These are phyloP conservation scores for Hypomyces rosellus DNA, from an alignment of 2,329 filamentous ascomycete species.

Conservation along the genomic window DNA sequence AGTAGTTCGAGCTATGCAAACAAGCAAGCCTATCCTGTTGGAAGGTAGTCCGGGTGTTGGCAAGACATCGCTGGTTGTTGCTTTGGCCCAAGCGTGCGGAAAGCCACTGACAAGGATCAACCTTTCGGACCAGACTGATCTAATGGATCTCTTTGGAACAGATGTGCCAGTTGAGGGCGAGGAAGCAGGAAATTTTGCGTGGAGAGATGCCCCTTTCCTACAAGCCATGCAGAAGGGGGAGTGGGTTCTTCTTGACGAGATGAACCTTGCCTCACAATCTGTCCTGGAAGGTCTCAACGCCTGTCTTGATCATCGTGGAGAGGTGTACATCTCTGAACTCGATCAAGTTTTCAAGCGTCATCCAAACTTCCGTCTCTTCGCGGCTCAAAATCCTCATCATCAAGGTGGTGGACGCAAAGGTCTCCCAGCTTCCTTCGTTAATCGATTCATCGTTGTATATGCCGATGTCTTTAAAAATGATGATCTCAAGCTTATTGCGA, in stretches of 20 bases:
- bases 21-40: slow-evolving; percentile 84
- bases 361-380: slow-evolving; percentile 86
- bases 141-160: slow-evolving; percentile 96
- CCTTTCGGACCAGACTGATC: slow-evolving; percentile 91
- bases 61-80: slow-evolving; percentile 88
- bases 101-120: slow-evolving; percentile 89
- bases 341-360: slow-evolving; percentile 91
- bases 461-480: slow-evolving; percentile 79
- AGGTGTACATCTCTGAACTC: slow-evolving; percentile 91
- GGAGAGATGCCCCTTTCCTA: slow-evolving; percentile 92
- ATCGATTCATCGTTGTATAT: slow-evolving; percentile 96
- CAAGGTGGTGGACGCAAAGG: slow-evolving; percentile 95
- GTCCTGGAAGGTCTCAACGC: slow-evolving; percentile 95
- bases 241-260: slow-evolving; percentile 96
- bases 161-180: slow-evolving; percentile 95
- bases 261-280: slow-evolving; percentile 96
- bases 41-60: slow-evolving; percentile 98
- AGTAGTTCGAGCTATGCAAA: slow-evolving; percentile 80
- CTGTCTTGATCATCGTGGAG: slow-evolving; percentile 90
- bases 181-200: slow-evolving; percentile 82
- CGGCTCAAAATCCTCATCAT: slow-evolving; percentile 95
- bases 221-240: slow-evolving; percentile 95
- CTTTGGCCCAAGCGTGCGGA: slow-evolving; percentile 73
- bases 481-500: slow-evolving; percentile 77
- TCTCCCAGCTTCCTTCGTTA: slow-evolving; percentile 90